A percentile compares a stretch with the other conserved stretches of the same genome.
Evolutionary conservation across 345 rosid species (phyloP).

Genomic region (Noccaea caerulescens): DNA sequence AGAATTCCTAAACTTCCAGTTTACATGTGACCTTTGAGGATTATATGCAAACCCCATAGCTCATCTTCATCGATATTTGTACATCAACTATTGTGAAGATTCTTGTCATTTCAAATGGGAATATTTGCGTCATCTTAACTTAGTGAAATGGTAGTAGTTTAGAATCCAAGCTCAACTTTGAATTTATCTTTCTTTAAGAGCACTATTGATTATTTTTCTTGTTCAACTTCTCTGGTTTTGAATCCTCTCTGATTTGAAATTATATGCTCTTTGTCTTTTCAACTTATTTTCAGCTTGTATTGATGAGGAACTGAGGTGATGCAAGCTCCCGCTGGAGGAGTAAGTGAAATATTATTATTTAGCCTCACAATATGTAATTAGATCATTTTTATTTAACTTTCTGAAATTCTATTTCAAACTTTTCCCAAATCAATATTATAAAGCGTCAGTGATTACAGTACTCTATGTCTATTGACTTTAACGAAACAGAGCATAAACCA

Average conservation of each 20-base stretch:
- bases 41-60: background rate
- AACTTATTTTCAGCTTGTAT: conserved; percentile 28
- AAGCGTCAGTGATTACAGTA: background rate
- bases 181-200: background rate
- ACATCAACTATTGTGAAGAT: background rate
- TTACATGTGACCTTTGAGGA: background rate
- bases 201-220: background rate
- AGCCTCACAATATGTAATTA: no score
- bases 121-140: background rate
- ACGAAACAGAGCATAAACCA: no score
- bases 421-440: conserved; percentile 10
- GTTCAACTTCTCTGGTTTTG: background rate
- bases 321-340: conserved; percentile 9
- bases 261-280: conserved; percentile 1
- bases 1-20: background rate
- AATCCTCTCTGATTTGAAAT: background rate
- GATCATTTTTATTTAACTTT: no score
- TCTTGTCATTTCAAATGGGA: background rate
- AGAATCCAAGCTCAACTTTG: conserved; percentile 8
- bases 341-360: background rate
- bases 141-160: background rate
- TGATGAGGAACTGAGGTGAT: conserved; percentile 36
- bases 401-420: conserved; percentile 3
- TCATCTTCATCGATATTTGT: background rate
- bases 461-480: no score